Percentiles rank a stretch among this genome's conserved stretches.
These are phyloP conservation scores for Cladophialophora chaetospira DNA, from an alignment of 2,329 filamentous ascomycete species.

Conservation along the genomic window DNA sequence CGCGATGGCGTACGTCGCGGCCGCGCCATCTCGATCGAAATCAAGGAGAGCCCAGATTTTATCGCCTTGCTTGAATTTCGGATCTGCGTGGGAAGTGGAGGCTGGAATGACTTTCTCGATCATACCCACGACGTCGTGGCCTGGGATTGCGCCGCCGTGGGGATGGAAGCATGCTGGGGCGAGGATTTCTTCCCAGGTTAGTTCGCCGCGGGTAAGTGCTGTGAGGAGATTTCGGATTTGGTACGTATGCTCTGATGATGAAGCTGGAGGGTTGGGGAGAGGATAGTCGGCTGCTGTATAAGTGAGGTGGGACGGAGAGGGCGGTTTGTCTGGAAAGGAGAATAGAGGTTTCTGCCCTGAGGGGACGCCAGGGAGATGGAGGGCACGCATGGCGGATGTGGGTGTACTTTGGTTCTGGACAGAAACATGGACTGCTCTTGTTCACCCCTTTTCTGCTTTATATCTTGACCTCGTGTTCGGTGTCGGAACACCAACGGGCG, in stretches of 20 bases:
- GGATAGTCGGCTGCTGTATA: conserved; percentile 41
- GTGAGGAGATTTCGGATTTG: conserved; percentile 45
- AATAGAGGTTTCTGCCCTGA: conserved; percentile 3
- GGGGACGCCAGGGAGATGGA: conserved; percentile 16
- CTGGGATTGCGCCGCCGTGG: conserved; percentile 40
- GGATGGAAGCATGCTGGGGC: conserved; percentile 35
- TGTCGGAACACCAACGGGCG: neutral
- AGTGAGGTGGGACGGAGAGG: conserved; percentile 35
- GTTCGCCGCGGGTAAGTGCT: conserved; percentile 44
- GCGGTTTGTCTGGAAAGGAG: conserved; percentile 24
- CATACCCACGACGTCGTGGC: conserved; percentile 45
- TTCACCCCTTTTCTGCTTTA: neutral
- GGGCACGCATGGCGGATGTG: conserved; percentile 6
- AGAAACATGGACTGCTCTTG: too few relatives aligned
- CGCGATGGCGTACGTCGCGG: conserved; percentile 45
- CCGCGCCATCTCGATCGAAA: conserved; percentile 43
- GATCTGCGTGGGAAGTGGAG: conserved; percentile 38
- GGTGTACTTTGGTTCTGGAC: too few relatives aligned
- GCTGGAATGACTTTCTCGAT: conserved; percentile 38
- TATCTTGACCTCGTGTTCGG: neutral
- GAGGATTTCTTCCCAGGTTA: conserved; percentile 35
- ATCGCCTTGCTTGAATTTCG: conserved; percentile 45
- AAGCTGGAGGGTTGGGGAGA: conserved; percentile 34
- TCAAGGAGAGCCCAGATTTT: conserved; percentile 44
- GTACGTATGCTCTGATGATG: conserved; percentile 37